A percentile compares a stretch with the other conserved stretches of the same genome.
These are phyloP conservation scores for Laguncularia racemosa DNA, from an alignment of 345 rosid species.

Conservation along the genomic window DNA sequence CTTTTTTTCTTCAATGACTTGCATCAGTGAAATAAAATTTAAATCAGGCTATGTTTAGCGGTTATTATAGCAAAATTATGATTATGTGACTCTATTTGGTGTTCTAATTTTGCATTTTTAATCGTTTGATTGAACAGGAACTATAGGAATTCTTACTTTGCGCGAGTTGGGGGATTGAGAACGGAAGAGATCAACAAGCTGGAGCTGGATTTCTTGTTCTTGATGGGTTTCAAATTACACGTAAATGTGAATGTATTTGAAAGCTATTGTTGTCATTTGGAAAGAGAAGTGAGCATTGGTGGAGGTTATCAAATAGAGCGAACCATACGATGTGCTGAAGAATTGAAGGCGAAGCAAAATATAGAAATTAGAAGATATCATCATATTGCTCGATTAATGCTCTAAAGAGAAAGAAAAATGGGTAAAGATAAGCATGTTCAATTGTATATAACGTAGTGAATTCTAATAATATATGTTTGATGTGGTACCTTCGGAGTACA, in stretches of 20 bases:
- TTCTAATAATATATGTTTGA: too few species aligned
- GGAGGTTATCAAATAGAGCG: slow-evolving; percentile 88
- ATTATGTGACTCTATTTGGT: too few species aligned
- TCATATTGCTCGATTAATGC: slow-evolving; percentile 53
- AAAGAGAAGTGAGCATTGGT: slow-evolving; percentile 82
- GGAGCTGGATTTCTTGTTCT: slow-evolving; percentile 76
- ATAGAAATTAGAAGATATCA: slow-evolving; percentile 29
- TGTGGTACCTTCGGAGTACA: too few species aligned
- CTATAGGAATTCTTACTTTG: slow-evolving; percentile 72
- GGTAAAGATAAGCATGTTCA: too few species aligned
- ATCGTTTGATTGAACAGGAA: slow-evolving; percentile 38
- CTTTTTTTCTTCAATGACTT: too few species aligned
- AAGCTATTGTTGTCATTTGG: slow-evolving; percentile 83
- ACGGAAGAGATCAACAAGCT: slow-evolving; percentile 60
- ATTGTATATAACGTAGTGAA: too few species aligned
- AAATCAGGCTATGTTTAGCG: too few species aligned
- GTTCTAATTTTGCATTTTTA: neutral
- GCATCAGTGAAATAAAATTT: too few species aligned
- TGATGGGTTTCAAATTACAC: slow-evolving; percentile 83
- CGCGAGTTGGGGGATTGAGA: slow-evolving; percentile 73
- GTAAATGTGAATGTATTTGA: slow-evolving; percentile 87
- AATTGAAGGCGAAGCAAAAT: slow-evolving; percentile 59
- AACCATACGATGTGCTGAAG: slow-evolving; percentile 76
- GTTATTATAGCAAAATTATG: too few species aligned
- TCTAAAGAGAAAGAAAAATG: slow-evolving; percentile 18